These are phyloP conservation scores for Rhamnella rubrinervis DNA, from an alignment of 331 rosid genomes.

Conservation along the genomic window DNA sequence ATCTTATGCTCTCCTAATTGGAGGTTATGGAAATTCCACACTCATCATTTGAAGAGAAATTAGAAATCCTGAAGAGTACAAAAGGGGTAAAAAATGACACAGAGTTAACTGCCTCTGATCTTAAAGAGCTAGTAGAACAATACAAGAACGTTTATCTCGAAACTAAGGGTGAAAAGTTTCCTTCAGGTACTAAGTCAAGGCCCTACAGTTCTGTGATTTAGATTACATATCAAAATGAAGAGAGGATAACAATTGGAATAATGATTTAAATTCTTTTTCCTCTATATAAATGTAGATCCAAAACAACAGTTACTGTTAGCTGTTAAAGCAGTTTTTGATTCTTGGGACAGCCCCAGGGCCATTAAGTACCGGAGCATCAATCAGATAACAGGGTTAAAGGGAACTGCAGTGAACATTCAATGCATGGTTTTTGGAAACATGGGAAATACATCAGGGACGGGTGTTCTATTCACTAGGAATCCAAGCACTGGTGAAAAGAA, in stretches of 20 bases:
- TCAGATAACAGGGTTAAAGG: conserved; percentile 81
- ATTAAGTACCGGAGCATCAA: conserved; percentile 82
- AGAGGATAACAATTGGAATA: background rate
- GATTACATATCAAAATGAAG: background rate
- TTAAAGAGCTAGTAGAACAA: conserved; percentile 77
- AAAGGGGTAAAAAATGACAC: conserved; percentile 69
- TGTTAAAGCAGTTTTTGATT: conserved; percentile 86
- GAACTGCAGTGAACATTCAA: conserved; percentile 97
- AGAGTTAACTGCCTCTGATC: conserved; percentile 67
- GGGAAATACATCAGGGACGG: conserved; percentile 96
- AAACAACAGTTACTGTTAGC: conserved; percentile 78
- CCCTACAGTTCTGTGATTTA: no score
- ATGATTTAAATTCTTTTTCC: background rate
- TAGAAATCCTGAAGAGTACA: conserved; percentile 54
- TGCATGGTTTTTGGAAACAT: conserved; percentile 95
- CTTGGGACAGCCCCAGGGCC: conserved; percentile 99
- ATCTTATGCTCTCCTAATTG: conserved; percentile 22
- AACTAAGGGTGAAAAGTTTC: conserved; percentile 67
- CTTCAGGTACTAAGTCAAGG: conserved; percentile 64
- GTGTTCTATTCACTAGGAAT: conserved; percentile 93
- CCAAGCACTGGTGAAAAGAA: conserved; percentile 98
- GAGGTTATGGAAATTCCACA: conserved; percentile 91
- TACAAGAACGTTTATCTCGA: conserved; percentile 74
- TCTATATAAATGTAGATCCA: conserved; percentile 62
- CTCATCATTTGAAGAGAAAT: conserved; percentile 77